These are phyloP conservation scores for Sarocladium brachiariae DNA, from an alignment of 2,329 filamentous ascomycete species.

Conservation along the genomic window DNA sequence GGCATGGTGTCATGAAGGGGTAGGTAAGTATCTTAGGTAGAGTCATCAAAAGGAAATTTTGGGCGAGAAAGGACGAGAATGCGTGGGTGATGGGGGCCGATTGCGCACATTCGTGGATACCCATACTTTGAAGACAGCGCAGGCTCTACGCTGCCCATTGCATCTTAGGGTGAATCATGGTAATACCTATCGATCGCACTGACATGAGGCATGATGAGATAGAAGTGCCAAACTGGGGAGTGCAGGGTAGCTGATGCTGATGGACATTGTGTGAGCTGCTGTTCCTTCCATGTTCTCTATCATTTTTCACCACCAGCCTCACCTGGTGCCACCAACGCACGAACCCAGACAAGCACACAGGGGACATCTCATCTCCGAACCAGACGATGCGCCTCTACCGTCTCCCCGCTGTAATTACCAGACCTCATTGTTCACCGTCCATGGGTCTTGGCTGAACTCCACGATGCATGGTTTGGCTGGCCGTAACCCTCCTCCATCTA, in stretches of 20 bases:
- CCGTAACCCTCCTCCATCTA: background rate
- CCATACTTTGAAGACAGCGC: too few species aligned
- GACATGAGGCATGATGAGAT: too few species aligned
- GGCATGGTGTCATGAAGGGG: too few species aligned
- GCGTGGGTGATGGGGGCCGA: too few species aligned
- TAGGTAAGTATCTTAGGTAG: too few species aligned
- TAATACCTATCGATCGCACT: too few species aligned
- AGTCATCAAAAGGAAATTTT: too few species aligned
- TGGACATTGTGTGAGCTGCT: background rate
- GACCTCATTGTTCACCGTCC: background rate
- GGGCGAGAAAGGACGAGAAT: too few species aligned
- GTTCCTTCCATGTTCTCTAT: background rate
- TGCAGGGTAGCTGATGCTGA: background rate
- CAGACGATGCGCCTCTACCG: conserved; percentile 3
- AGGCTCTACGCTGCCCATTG: too few species aligned
- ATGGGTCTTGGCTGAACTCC: background rate
- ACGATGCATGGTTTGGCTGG: background rate
- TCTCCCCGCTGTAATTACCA: background rate
- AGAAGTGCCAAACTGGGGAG: too few species aligned
- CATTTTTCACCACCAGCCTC: background rate
- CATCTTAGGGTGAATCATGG: too few species aligned
- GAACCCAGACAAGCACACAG: background rate
- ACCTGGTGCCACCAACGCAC: conserved; percentile 3
- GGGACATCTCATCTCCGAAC: background rate
- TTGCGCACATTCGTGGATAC: too few species aligned